A percentile compares a stretch with the other conserved stretches of the same genome.
These are phyloP conservation scores for Typha latifolia DNA, from an alignment of 176 grass and related monocot species.

Conservation along the genomic window DNA sequence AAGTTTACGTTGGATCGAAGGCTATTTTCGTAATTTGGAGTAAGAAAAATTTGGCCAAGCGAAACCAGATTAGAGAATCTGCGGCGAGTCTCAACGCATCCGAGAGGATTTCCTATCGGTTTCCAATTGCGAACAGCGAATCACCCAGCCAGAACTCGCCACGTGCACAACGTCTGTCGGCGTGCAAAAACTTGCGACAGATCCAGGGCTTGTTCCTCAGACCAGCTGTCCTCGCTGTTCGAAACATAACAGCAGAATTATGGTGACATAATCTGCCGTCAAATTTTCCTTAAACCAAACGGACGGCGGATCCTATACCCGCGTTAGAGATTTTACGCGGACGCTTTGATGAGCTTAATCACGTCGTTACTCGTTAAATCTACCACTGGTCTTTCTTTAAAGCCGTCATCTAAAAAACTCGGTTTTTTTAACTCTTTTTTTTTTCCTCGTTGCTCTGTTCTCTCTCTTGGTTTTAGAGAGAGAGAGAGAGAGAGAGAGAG, in stretches of 20 bases:
- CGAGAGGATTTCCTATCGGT: background rate
- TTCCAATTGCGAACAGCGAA: background rate
- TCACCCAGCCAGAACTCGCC: background rate
- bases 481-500: no score
- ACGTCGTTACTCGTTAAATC: background rate
- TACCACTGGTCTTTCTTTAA: background rate
- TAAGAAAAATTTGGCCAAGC: background rate
- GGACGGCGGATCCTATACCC: background rate
- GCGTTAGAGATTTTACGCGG: background rate
- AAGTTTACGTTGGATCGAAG: background rate
- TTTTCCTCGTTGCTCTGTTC: background rate
- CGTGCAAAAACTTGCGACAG: background rate
- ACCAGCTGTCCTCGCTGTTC: constrained; percentile 1
- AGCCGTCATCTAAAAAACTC: background rate
- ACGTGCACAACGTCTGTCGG: background rate
- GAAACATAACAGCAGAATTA: background rate
- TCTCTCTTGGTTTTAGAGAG: background rate
- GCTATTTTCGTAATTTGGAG: background rate
- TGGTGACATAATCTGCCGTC: background rate
- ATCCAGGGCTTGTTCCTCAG: background rate
- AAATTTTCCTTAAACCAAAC: background rate
- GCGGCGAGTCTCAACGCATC: background rate
- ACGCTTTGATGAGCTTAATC: background rate
- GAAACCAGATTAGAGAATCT: background rate
- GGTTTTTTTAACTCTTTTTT: no score